These are phyloP conservation scores for Ophiostoma novo-ulmi DNA, from an alignment of 2,329 filamentous ascomycete genomes.

Conservation along the genomic window DNA sequence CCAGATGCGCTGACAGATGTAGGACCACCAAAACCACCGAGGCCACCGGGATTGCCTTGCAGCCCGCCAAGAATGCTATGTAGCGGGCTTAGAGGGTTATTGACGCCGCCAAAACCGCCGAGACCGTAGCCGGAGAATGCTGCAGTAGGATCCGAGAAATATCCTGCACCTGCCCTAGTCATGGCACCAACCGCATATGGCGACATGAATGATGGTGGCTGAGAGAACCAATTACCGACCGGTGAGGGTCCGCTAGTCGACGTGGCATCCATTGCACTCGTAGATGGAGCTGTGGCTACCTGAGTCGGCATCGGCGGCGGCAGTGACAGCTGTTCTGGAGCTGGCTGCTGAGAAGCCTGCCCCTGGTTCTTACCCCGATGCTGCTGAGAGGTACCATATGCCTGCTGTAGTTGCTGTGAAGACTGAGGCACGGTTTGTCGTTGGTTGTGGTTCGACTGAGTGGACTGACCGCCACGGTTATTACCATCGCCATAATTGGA, in stretches of 20 bases:
- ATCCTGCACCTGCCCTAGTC: constrained; percentile 32
- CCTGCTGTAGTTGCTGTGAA: constrained; percentile 31
- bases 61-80: constrained; percentile 20
- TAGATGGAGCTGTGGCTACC: neutral
- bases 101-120: constrained; percentile 23
- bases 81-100: constrained; percentile 18
- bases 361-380: neutral
- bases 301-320: constrained; percentile 36
- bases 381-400: constrained; percentile 8
- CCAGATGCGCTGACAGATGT: neutral
- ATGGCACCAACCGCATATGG: constrained; percentile 44
- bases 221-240: constrained; percentile 46
- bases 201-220: constrained; percentile 49
- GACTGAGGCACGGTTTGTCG: constrained; percentile 33
- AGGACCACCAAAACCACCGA: constrained; percentile 11
- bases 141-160: constrained; percentile 27
- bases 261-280: constrained; percentile 20
- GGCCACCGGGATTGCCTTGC: neutral
- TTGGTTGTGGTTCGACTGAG: neutral
- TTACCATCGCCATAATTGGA: neutral
- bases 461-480: neutral
- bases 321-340: constrained; percentile 20
- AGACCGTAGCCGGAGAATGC: constrained; percentile 29
- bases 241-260: constrained; percentile 34
- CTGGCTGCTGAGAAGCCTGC: constrained; percentile 2